phyloP scores from a whole-genome alignment of 2,329 filamentous ascomycete species.

The Juglanconis sp. region DNA sequence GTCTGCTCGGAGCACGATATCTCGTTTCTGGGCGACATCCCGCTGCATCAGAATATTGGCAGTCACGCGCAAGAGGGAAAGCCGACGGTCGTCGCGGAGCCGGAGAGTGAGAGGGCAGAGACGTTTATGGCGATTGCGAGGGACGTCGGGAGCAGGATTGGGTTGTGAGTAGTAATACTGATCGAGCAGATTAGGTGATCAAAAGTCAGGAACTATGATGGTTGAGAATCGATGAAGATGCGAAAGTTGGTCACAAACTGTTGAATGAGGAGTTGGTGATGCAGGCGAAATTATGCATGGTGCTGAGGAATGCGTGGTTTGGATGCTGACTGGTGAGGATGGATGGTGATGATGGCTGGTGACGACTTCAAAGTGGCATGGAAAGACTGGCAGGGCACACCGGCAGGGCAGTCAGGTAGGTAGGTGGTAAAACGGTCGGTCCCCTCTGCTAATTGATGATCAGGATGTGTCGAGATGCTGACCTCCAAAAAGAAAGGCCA shows the following conservation, averaged over 20 bases:
- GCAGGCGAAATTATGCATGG: too few species aligned
- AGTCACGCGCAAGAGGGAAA: slow-evolving; percentile 83
- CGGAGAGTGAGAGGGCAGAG: slow-evolving; percentile 66
- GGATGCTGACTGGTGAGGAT: too few species aligned
- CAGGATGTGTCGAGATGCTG: too few species aligned
- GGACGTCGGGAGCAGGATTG: slow-evolving; percentile 46
- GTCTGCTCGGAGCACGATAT: slow-evolving; percentile 72
- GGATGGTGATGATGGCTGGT: too few species aligned
- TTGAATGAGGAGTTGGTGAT: too few species aligned
- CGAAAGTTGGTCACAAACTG: too few species aligned
- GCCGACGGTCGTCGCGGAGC: slow-evolving; percentile 86
- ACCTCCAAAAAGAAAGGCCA: too few species aligned
- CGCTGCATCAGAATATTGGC: slow-evolving; percentile 81
- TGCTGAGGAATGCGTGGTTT: too few species aligned
- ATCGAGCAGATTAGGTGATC: not conserved
- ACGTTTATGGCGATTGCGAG: slow-evolving; percentile 72
- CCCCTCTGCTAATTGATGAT: not conserved
- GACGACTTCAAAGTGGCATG: too few species aligned
- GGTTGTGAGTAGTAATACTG: slow-evolving; percentile 22
- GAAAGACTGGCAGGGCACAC: too few species aligned
- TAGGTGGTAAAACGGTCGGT: too few species aligned
- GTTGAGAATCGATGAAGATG: not conserved
- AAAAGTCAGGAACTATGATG: not conserved
- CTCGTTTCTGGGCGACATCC: slow-evolving; percentile 83
- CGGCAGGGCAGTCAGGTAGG: too few species aligned